phyloP scores from a whole-genome alignment of 805 yeast genomes.

The Kluyveromyces starmeri region DNA sequence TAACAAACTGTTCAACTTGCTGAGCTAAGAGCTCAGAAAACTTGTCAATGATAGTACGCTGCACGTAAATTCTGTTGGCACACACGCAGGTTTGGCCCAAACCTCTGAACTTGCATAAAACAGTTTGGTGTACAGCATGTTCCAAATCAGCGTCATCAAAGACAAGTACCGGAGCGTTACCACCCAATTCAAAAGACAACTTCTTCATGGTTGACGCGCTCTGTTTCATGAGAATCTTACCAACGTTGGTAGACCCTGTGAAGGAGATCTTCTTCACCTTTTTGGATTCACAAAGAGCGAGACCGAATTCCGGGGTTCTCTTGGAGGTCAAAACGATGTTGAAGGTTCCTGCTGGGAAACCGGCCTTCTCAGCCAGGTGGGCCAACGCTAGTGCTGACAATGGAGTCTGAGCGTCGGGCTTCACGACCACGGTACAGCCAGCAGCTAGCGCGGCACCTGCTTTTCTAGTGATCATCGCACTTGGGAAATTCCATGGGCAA shows the following conservation, averaged over 20 bases:
- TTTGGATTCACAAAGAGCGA: constrained; percentile 40
- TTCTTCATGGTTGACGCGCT: constrained; percentile 53
- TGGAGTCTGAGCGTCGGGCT: constrained; percentile 75
- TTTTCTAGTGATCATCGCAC: constrained; percentile 69
- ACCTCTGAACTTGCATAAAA: constrained; percentile 62
- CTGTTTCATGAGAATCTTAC: constrained; percentile 56
- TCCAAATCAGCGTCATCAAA: constrained; percentile 66
- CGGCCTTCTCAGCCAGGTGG: constrained; percentile 52
- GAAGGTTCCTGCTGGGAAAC: constrained; percentile 60
- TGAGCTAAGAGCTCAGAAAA: constrained; percentile 38
- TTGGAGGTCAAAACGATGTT: constrained; percentile 49
- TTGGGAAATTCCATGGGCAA: constrained; percentile 79
- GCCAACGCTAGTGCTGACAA: constrained; percentile 63
- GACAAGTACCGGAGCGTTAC: constrained; percentile 71
- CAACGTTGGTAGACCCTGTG: constrained; percentile 73
- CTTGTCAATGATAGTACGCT: constrained; percentile 39
- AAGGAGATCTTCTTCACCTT: constrained; percentile 58
- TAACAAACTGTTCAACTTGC: constrained; percentile 38
- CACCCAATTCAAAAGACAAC: constrained; percentile 67
- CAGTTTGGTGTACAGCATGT: constrained; percentile 55
- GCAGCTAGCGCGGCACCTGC: constrained; percentile 72
- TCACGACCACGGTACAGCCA: constrained; percentile 69
- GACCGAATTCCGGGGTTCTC: constrained; percentile 45
- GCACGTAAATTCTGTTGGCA: constrained; percentile 54
- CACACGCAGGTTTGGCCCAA: constrained; percentile 80